Evolutionary conservation across 2,329 filamentous ascomycete species (phyloP).

Genomic region (Aspergillus costaricaensis): DNA sequence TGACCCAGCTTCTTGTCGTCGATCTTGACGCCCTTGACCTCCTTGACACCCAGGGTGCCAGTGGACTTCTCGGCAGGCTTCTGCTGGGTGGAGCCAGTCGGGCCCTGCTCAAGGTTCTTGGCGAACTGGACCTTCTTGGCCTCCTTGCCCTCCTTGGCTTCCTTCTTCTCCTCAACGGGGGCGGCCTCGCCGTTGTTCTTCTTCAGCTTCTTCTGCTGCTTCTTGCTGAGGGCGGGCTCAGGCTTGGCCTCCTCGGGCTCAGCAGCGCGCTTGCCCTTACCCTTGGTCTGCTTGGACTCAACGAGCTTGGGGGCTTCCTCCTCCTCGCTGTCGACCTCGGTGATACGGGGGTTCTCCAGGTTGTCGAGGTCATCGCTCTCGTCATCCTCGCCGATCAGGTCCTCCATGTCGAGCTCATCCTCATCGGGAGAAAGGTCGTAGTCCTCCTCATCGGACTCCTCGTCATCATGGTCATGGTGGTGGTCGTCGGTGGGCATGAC

Average conservation of each 20-base stretch:
- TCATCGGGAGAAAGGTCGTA: slow-evolving; percentile 81
- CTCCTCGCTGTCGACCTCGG: slow-evolving; percentile 78
- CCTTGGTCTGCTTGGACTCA: slow-evolving; percentile 63
- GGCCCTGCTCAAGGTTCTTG: slow-evolving; percentile 97
- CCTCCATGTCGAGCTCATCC: slow-evolving; percentile 68
- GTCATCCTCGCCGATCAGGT: slow-evolving; percentile 55
- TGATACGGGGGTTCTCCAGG: slow-evolving; percentile 76
- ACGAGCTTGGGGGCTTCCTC: slow-evolving; percentile 63
- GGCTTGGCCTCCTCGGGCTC: slow-evolving; percentile 58
- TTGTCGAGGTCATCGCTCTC: slow-evolving; percentile 77
- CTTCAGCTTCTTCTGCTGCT: slow-evolving; percentile 97
- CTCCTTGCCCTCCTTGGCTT: slow-evolving; percentile 56
- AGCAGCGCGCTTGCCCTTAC: slow-evolving; percentile 93
- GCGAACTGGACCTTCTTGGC: slow-evolving; percentile 99
- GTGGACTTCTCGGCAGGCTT: slow-evolving; percentile 54
- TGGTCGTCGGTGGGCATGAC: slow-evolving; percentile 68
- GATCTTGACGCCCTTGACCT: slow-evolving; percentile 83
- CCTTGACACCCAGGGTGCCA: slow-evolving; percentile 68
- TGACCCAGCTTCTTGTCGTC: slow-evolving; percentile 93
- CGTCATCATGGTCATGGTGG: slow-evolving; percentile 56
- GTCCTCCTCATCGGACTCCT: slow-evolving; percentile 67
- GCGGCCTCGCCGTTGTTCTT: slow-evolving; percentile 95
- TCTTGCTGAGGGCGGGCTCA: slow-evolving; percentile 82
- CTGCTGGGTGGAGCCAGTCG: slow-evolving; percentile 67
- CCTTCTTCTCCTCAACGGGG: slow-evolving; percentile 59